Evolutionary conservation across 1,284 basidiomycete genomes (phyloP).

Genomic region (Ceratobasidium theobromae): DNA sequence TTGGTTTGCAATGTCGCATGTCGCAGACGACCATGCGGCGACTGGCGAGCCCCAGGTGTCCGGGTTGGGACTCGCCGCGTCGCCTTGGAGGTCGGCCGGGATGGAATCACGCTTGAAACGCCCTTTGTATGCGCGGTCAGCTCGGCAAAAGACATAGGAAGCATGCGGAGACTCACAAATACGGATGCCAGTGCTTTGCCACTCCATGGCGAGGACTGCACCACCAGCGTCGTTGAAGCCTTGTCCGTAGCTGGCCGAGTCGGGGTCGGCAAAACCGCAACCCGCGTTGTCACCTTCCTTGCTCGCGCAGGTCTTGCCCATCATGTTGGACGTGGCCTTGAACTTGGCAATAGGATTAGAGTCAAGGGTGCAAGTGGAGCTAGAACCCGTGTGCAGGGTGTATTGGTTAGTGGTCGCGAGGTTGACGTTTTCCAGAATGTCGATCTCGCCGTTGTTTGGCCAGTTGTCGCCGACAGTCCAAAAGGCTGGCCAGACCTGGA

Average conservation of each 20-base stretch:
- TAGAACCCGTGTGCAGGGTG: conserved; percentile 35
- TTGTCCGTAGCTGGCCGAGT: conserved; percentile 67
- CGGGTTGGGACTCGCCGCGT: conserved; percentile 54
- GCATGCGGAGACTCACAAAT: conserved; percentile 55
- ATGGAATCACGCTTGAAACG: conserved; percentile 71
- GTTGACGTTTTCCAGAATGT: conserved; percentile 73
- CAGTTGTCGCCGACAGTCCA: conserved; percentile 61
- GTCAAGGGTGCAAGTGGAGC: conserved; percentile 30
- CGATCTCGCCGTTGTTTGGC: conserved; percentile 73
- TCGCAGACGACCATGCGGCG: conserved; percentile 54
- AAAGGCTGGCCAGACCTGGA: conserved; percentile 67
- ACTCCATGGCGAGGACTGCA: conserved; percentile 75
- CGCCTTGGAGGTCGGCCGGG: conserved; percentile 57
- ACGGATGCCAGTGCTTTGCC: conserved; percentile 71
- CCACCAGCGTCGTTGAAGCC: conserved; percentile 69
- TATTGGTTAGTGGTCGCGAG: conserved; percentile 31
- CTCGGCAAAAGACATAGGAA: neutral
- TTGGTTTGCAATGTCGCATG: conserved; percentile 59
- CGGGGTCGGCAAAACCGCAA: conserved; percentile 70
- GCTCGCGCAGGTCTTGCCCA: conserved; percentile 32
- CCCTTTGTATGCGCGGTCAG: conserved; percentile 47
- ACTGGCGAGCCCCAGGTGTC: conserved; percentile 62
- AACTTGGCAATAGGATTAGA: conserved; percentile 9
- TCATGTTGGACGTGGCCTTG: conserved; percentile 10
- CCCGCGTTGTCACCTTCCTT: conserved; percentile 46